Evolutionary conservation across 2,329 filamentous ascomycete genomes (phyloP), one percentile per base, ranked within the genome.

Genomic region (Graphiopsis chlorocephala): DNA sequence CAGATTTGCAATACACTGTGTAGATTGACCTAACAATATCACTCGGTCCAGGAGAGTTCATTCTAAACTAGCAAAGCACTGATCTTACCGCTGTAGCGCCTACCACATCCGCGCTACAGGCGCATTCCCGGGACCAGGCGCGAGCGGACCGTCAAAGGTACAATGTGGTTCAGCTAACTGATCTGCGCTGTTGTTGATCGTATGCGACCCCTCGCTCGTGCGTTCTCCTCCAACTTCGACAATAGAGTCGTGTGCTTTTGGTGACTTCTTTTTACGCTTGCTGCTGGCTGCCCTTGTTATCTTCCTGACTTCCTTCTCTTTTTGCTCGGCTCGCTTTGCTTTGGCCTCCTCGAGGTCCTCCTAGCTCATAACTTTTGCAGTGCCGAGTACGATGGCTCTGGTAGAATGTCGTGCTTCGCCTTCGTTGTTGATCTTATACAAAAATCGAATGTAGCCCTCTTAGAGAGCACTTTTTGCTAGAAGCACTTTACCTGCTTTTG

Each of bases 341-440:
- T 65, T 59, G 64, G 67, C 69, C 48, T 64, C 65, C 26, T 64
- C 33, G 38, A 72, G 66, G 20, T 72, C 69, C 42, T 71, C 67
- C 50, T 66, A 72, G 50, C 61, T 67, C 61, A 73, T 72, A 12
- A 73, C 68, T 62, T 67, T 73, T 28, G 65, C 70, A 58, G 48
- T 70, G 23, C 70, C 68, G 23, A 74, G 52, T 17, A 72, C 63
- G 10, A 64, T 2, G 55, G 70, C 67, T 60, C 66, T 73, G 12
- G 69, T 71, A 50, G 68, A 68, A 67, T 66, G 68, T 23, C 71
- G 68, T 45, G 56, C 38, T 66, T 71, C 72, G 45, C 64, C 66
- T 64, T 74, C 67, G 57, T 72, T 66, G 48, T 74, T 74, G 1
- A 71, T 70, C 61, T 67, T 67, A 47, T 63, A 57, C 53, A 77